Evolutionary conservation across 2,329 filamentous ascomycete genomes (phyloP).

Genomic region (Sclerotinia borealis): DNA sequence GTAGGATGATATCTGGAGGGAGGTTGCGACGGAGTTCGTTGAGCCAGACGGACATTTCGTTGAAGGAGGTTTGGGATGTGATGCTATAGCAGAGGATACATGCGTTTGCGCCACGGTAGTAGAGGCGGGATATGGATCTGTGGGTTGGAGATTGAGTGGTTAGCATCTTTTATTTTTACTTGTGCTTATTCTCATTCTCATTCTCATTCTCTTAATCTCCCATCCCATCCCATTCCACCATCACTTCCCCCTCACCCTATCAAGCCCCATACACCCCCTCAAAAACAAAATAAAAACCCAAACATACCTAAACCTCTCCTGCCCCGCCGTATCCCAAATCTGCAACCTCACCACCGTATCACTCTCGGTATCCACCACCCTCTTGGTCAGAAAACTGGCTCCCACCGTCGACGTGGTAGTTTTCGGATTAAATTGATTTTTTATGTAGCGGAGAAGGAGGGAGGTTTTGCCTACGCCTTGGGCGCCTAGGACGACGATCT

Average conservation of each 20-base stretch:
- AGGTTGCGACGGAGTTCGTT: conserved; percentile 77
- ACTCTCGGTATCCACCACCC: conserved; percentile 74
- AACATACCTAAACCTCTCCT: conserved; percentile 74
- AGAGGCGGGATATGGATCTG: conserved; percentile 79
- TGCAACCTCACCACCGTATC: conserved; percentile 86
- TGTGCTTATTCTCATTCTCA: background rate
- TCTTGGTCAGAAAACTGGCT: conserved; percentile 73
- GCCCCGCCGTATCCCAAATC: conserved; percentile 94
- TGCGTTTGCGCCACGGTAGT: conserved; percentile 92
- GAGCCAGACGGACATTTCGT: conserved; percentile 90
- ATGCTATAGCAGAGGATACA: conserved; percentile 94
- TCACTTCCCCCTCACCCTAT: background rate
- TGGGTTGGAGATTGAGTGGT: background rate
- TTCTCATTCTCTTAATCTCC: background rate
- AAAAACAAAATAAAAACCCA: background rate
- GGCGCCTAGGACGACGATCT: conserved; percentile 75
- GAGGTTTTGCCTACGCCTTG: conserved; percentile 78
- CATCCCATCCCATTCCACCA: background rate
- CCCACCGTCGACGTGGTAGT: conserved; percentile 60
- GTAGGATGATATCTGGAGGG: conserved; percentile 66
- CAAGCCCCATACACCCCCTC: too few relatives aligned
- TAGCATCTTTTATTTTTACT: background rate
- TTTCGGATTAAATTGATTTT: conserved; percentile 30
- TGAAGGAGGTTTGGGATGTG: conserved; percentile 76
- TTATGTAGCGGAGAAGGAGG: conserved; percentile 62